phyloP scores from a whole-genome alignment of 495 filamentous ascomycete species.

The Lasiosphaeris hirsuta region DNA sequence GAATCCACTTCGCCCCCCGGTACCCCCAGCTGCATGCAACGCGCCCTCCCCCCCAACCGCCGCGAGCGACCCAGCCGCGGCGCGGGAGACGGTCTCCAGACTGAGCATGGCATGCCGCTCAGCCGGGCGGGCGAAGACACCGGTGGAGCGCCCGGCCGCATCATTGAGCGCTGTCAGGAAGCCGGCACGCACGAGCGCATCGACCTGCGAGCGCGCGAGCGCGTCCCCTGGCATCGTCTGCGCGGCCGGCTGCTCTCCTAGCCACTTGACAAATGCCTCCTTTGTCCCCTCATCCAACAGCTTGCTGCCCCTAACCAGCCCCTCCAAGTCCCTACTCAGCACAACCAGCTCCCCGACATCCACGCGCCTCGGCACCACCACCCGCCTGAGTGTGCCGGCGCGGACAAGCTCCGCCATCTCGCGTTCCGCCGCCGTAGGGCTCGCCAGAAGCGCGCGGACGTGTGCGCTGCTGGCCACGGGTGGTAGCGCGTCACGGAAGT shows the following conservation, averaged over 20 bases:
- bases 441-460: slow-evolving; percentile 61
- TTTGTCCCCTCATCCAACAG: slow-evolving; percentile 49
- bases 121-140: slow-evolving; percentile 49
- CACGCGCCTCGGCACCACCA: slow-evolving; percentile 64
- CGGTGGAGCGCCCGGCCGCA: slow-evolving; percentile 31
- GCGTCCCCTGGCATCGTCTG: slow-evolving; percentile 46
- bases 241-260: slow-evolving; percentile 53
- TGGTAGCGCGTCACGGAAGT: slow-evolving; percentile 62
- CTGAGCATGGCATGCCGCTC: slow-evolving; percentile 49
- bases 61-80: slow-evolving; percentile 60
- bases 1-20: slow-evolving; percentile 46
- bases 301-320: slow-evolving; percentile 44
- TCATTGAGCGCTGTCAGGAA: slow-evolving; percentile 61
- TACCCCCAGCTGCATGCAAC: slow-evolving; percentile 52
- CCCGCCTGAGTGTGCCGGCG: slow-evolving; percentile 58
- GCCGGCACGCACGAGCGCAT: slow-evolving; percentile 60
- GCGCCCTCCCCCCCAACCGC: slow-evolving; percentile 60
- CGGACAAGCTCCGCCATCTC: slow-evolving; percentile 64
- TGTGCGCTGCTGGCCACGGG: slow-evolving; percentile 69
- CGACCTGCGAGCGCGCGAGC: slow-evolving; percentile 47
- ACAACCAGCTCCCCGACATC: slow-evolving; percentile 69
- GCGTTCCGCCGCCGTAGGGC: slow-evolving; percentile 67
- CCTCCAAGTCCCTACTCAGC: slow-evolving; percentile 60
- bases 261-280: slow-evolving; percentile 54
- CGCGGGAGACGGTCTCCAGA: slow-evolving; percentile 50